Conservation (phyloP, 2,329 filamentous ascomycete species). For the Cercospora sp. region DNA sequence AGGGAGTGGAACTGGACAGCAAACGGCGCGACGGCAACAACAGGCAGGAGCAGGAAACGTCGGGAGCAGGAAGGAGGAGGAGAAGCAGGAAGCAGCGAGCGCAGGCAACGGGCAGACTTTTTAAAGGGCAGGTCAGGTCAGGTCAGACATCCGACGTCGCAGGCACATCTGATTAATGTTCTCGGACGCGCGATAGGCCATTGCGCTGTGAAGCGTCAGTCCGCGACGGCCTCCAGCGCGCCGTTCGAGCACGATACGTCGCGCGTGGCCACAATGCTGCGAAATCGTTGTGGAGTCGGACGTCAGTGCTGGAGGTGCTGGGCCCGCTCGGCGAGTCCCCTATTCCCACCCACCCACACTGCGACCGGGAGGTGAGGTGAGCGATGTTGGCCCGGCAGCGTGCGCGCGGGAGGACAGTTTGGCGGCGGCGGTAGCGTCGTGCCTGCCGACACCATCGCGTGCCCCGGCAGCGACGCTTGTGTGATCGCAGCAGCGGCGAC, state of each 20-base stretch:
- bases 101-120: background rate
- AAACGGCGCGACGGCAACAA: background rate
- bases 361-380: background rate
- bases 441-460: background rate
- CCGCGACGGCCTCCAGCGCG: background rate
- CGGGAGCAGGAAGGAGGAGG: background rate
- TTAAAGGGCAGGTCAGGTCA: background rate
- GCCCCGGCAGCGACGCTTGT: slow-evolving; percentile 1
- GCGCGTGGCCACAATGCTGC: slow-evolving; percentile 1
- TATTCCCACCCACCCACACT: background rate
- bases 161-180: background rate
- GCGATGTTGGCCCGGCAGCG: slow-evolving; percentile 1
- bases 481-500: slow-evolving; percentile 1
- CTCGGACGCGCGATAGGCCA: background rate
- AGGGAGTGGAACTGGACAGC: background rate
- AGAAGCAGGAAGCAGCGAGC: slow-evolving; percentile 1
- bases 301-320: background rate
- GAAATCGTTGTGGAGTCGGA: background rate
- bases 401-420: background rate
- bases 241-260: background rate
- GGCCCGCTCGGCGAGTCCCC: slow-evolving; percentile 1
- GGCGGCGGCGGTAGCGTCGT: background rate
- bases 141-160: background rate
- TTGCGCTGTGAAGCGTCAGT: background rate
- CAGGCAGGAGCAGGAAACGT: background rate